Base-by-base conservation (phyloP, 2,329 filamentous ascomycete species). In the Colletotrichum caudatum region DNA sequence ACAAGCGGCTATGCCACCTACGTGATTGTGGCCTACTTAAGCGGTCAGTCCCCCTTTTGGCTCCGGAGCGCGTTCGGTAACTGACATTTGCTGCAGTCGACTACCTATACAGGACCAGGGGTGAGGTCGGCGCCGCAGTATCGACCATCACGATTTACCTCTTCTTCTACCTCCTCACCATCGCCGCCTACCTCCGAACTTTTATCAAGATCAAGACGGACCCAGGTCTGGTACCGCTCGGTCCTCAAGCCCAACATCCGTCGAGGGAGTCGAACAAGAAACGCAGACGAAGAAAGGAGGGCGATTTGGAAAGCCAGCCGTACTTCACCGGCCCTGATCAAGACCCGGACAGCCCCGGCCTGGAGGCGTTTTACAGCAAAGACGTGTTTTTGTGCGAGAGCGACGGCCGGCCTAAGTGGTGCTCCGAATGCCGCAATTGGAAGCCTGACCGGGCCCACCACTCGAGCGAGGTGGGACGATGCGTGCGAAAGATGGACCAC, bases 401-500 rank as follows among this genome's bases (percentile, higher is more conserved):
- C 16, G 93, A 96, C 76, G 96, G 96, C 0, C 86, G 91, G n/a
- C 95, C 95, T 0, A 89, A 90, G 41, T 98, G 94, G 90, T 99
- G 95, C 82, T 91, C 91, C 5, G 88, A 89, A 64, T 99, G 95
- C 79, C 89, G 89, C 67, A 93, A 92, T 74, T 97, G 93, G 90
- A 98, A 98, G 80, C 91, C 93, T 0, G 95, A 98, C 77, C 88
- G 95, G 4, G 89, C 92, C 2, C 94, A 97, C 79, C 95, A 98
- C 81, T 97, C 93, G 77, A 91, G 91, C 64, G 93, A 97, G 78
- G 84, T 96, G 16, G 90, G 90, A 61, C 88, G 94, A 54, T 98
- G 95, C 78, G 92, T 97, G 29, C 84, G 88, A 51, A 96, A 96
- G 77, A 96, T 98, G 92, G 95, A 98, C 74, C 95, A 98, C 78